Percentiles rank a stretch among this genome's conserved stretches.
Conservation (phyloP, 2,329 filamentous ascomycete species). For the Botryotinia convoluta region DNA sequence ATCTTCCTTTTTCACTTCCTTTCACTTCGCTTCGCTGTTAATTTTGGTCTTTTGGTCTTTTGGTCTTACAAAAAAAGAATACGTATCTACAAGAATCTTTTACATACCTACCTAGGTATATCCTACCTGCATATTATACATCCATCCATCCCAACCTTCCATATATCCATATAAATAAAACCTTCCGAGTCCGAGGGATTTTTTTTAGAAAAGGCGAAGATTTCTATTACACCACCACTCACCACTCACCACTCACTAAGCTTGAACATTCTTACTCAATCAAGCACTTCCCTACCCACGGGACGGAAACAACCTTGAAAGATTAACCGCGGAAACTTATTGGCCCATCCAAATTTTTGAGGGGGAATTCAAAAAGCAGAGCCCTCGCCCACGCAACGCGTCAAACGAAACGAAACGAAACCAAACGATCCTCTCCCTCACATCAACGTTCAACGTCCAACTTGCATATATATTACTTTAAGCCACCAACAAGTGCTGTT, state of each 20-base stretch:
- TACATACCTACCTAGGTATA: neutral
- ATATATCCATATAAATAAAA: neutral
- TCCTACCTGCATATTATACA: neutral
- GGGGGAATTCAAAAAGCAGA: neutral
- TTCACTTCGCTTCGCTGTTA: neutral
- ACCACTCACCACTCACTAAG: neutral
- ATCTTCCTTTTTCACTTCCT: neutral
- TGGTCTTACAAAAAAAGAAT: neutral
- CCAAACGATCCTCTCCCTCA: neutral
- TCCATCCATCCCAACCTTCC: neutral
- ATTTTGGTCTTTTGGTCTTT: neutral
- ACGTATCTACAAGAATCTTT: neutral
- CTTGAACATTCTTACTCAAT: constrained; percentile 1
- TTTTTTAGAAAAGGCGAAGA: neutral
- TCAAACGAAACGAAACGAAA: constrained; percentile 15
- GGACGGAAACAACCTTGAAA: neutral
- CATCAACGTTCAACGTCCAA: constrained; percentile 8
- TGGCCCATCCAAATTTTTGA: neutral
- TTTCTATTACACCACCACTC: constrained; percentile 1
- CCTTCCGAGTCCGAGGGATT: neutral
- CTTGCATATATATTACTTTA: constrained; percentile 11
- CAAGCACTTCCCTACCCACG: neutral
- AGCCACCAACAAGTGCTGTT: constrained; percentile 21
- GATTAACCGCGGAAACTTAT: neutral
- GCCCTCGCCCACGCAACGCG: neutral